Evolutionary conservation across 2,329 filamentous ascomycete genomes (phyloP), one percentile per base, ranked within the genome.

Genomic region (Trichophyton mentagrophytes): DNA sequence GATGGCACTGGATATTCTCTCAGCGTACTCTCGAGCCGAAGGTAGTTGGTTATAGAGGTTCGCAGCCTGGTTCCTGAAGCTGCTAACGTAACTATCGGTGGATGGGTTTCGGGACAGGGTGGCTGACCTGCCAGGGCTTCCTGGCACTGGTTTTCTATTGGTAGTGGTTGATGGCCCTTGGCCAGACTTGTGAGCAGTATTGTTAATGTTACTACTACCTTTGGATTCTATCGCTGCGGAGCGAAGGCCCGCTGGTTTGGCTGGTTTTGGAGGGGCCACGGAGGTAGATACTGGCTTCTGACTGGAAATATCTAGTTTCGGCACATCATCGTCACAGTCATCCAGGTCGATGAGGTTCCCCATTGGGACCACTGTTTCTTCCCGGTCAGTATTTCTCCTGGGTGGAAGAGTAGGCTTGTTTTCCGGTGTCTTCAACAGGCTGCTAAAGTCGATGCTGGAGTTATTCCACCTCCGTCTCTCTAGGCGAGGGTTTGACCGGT

Each of bases 401-500:
- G 77, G 76, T 27, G 76, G 75, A 4, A 77, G 63, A 3, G 68
- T 61, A 22, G 77, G 77, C 51, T 71, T 69, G 9, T 69, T 71
- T 15, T 69, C 62, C 13, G 62, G 58, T 1, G 65, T 62, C 61
- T 74, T 70, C 0, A 69, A 65, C 8, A 62, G 57, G 25, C 71
- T 68, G 22, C 65, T 63, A 22, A 70, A 60, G 38, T 69, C 65
- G 13, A 68, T 64, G 9, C 65, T 66, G 58, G 67, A 70, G 36
- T 61, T 65, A 60, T 62, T 71, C 53, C 67, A 68, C 46, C 62
- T 49, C n/a, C 64, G 25, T 5, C 59, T 47, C 46, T 72, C 69
- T 17, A 72, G 61, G 44, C 69, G 72, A 65, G 64, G 73, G 70
- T 78, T 69, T 0, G 82, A 80, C 13, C 84, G 80, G 65, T 95